A percentile compares a stretch with the other conserved stretches of the same genome.
Conservation (phyloP, 2,329 filamentous ascomycete genomes). For the Scolecobasidium constrictum region DNA sequence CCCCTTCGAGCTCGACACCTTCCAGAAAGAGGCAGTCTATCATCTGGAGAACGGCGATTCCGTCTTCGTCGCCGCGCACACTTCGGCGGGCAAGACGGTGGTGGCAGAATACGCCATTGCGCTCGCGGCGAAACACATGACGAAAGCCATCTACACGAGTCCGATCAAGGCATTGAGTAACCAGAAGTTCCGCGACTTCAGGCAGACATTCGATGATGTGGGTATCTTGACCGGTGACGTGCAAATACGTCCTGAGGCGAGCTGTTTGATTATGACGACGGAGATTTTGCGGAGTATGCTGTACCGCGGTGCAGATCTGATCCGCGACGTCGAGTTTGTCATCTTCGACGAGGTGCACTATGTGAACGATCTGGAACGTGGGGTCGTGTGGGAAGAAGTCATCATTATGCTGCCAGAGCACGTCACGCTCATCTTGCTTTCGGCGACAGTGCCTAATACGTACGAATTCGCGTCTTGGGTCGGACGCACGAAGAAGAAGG, state of each 20-base stretch:
- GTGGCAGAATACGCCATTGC: conserved; percentile 98
- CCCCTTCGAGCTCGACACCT: conserved; percentile 95
- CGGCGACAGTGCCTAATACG: conserved; percentile 93
- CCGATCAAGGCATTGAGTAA: conserved; percentile 98
- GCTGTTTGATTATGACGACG: conserved; percentile 98
- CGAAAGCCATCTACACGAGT: conserved; percentile 97
- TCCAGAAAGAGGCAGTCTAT: conserved; percentile 97
- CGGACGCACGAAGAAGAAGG: conserved; percentile 92
- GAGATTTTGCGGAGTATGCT: conserved; percentile 98
- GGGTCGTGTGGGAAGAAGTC: conserved; percentile 98
- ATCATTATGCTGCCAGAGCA: conserved; percentile 99
- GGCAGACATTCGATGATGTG: conserved; percentile 83
- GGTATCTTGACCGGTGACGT: conserved; percentile 96
- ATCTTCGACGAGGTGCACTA: conserved; percentile 99
- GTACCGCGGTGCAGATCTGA: conserved; percentile 88
- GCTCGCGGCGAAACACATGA: conserved; percentile 96
- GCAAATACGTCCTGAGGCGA: conserved; percentile 94
- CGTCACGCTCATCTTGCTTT: conserved; percentile 87
- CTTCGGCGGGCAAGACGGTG: conserved; percentile 94
- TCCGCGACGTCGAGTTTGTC: conserved; percentile 95
- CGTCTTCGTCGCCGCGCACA: conserved; percentile 95
- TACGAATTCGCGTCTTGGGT: conserved; percentile 98
- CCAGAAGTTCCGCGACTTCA: conserved; percentile 95
- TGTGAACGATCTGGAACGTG: conserved; percentile 89
- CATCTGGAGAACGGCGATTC: conserved; percentile 94